These are phyloP conservation scores for Phyllostachys edulis DNA, from an alignment of 176 grass and related monocot species.

Conservation along the genomic window DNA sequence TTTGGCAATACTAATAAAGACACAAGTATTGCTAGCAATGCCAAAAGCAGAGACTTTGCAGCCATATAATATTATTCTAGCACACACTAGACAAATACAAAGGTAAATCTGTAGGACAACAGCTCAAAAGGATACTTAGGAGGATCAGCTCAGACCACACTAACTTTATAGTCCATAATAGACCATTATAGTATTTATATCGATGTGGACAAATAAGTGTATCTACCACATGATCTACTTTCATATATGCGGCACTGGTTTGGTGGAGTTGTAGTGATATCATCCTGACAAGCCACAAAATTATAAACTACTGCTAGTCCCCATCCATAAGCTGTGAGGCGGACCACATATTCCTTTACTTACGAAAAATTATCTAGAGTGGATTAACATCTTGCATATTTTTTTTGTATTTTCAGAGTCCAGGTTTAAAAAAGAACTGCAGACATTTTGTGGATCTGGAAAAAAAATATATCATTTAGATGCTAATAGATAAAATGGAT, in stretches of 20 bases:
- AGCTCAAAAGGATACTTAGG: conserved; percentile 36
- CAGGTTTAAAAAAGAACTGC: conserved; percentile 15
- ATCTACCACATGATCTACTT: conserved; percentile 43
- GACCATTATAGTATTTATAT: conserved; percentile 37
- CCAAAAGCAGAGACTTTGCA: conserved; percentile 22
- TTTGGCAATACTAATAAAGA: conserved; percentile 16
- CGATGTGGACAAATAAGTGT: conserved; percentile 40
- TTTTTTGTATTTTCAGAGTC: background rate
- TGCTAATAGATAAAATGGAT: conserved; percentile 20
- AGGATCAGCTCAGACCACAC: conserved; percentile 45
- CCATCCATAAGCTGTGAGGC: conserved; percentile 30
- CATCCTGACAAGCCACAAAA: conserved; percentile 32
- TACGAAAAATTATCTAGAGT: conserved; percentile 4
- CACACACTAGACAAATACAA: conserved; percentile 41
- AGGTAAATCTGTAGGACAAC: conserved; percentile 1
- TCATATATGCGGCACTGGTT: conserved; percentile 27
- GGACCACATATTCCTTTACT: conserved; percentile 28
- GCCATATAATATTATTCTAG: conserved; percentile 28
- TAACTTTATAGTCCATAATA: conserved; percentile 36
- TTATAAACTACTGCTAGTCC: conserved; percentile 36
- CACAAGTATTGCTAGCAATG: conserved; percentile 17
- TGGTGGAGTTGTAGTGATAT: conserved; percentile 38
- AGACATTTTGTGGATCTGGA: background rate
- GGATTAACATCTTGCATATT: conserved; percentile 29
- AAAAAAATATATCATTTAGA: background rate